phyloP scores from a whole-genome alignment of 257 asterid genomes.

The Solanum ossicruentum region DNA sequence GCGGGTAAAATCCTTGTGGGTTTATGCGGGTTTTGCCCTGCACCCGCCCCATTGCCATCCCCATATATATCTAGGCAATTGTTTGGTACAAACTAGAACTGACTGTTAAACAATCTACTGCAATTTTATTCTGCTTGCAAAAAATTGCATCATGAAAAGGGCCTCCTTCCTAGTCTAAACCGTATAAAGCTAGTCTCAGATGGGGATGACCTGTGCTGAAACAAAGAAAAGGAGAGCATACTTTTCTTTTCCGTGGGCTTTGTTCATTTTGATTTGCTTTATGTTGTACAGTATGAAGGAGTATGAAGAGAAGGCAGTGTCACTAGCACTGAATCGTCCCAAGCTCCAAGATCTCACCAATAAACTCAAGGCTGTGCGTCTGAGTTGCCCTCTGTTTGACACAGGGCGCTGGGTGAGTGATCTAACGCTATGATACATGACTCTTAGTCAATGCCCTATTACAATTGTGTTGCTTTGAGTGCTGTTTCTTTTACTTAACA shows the following conservation, averaged over 20 bases:
- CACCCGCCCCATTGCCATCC: too few relatives aligned
- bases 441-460: background rate
- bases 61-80: background rate
- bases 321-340: conserved; percentile 55
- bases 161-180: background rate
- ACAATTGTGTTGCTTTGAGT: background rate
- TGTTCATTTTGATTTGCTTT: background rate
- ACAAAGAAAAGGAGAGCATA: background rate
- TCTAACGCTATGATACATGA: background rate
- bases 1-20: too few relatives aligned
- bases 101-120: background rate
- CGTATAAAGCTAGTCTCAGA: background rate
- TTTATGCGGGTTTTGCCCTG: too few relatives aligned
- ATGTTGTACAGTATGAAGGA: conserved; percentile 60
- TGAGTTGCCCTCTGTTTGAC: conserved; percentile 84
- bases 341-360: conserved; percentile 80
- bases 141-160: background rate
- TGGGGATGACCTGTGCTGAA: background rate
- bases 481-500: background rate
- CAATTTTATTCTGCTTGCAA: background rate
- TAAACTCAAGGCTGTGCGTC: conserved; percentile 74
- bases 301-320: conserved; percentile 89
- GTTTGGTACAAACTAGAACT: background rate
- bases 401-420: conserved; percentile 83
- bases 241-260: background rate